Evolutionary conservation across 2,329 filamentous ascomycete species (phyloP), one percentile per base, ranked within the genome.

Genomic region (Ilyonectria mors-panacis): DNA sequence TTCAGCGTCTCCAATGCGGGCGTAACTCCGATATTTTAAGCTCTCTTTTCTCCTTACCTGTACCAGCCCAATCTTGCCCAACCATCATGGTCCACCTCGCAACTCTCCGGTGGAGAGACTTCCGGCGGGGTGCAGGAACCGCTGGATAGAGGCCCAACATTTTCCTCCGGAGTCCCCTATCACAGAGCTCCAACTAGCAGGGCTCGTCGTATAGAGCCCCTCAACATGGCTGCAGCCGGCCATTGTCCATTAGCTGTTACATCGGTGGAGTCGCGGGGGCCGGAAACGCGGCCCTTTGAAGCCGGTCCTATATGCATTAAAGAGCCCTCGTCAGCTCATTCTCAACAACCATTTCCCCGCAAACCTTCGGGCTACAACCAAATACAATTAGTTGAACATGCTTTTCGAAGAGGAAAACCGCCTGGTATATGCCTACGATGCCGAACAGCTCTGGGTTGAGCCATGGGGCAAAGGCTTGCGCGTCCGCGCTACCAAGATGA

Each of bases 401-500:
- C 63, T 65, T 17, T 53, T 45, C 53, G 33, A 58, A 42, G 33
- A 63, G 8, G 45, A 57, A 5, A 66, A 66, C 6, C 63, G 58
- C 8, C 63, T 66, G 28, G 54, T 66, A 4, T 66, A 53, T 39
- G 37, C 63, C 45, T 82, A 76, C 64, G 85, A 87, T 72, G 81
- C 81, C 9, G 85, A 87, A 67, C 76, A 79, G 10, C 76, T 87
- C 48, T 85, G 82, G 80, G 78, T 87, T 50, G 83, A 87, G 62
- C 76, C 85, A 47, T 87, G 85, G 85, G 84, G 84, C 5, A 81
- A 86, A 65, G 81, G 85, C 0, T 70, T 87, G 3, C 82, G 85
- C 37, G 74, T 87, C 1, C 83, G 85, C 21, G 81, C 83, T 0
- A 86, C 84, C 3, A 85, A 83, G 65, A 76, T 70, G 45, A 66